Evolutionary conservation across 352 stramenopile genomes (phyloP), one percentile per base, ranked within the genome.

Genomic region (Phytophthora sojae): DNA sequence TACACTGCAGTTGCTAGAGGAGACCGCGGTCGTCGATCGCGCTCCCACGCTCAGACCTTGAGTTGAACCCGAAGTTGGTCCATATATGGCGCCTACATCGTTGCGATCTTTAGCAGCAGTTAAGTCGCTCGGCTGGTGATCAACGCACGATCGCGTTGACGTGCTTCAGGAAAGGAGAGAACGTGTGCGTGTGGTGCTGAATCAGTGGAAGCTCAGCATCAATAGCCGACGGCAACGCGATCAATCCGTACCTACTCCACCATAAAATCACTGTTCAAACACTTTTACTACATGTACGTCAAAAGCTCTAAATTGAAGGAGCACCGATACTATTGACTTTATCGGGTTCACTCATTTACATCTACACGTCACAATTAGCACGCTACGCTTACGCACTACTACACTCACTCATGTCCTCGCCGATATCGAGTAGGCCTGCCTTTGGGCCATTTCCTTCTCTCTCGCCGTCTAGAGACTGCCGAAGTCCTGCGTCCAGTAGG

Each of bases 401-500:
- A 32, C 29, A 32, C 29, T 32, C 29, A n/a, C n/a, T 17, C 42
- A 49, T 15, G n/a, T 4, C 42, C 8, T 52, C 23, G 47, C 35
- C 50, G 19, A 44, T 42, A 62, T 64, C 23, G 42, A 44, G 52
- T 55, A 56, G 57, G 39, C 57, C 19, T 62, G 49, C 56, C 56
- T n/a, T 19, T 62, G 56, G 39, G 56, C 37, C 57, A 35, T 64
- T 26, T 54, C 32, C 6, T 45, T 15, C 14, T 25, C 19, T 47
- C 9, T 37, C 19, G 21, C 29, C 5, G 19, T 30, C 56, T 63
- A 71, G 17, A 52, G 53, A 21, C 53, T 59, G 39, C 73, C 76
- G 49, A 77, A 81, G 56, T 83, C 69, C 62, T 77, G 76, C 50
- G 76, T 83, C 76, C 76, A 83, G 42, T 83, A 83, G 3, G 47